Conservation (phyloP, 371 early-diverging fungal genomes). For the Haplosporangium sp. region DNA sequence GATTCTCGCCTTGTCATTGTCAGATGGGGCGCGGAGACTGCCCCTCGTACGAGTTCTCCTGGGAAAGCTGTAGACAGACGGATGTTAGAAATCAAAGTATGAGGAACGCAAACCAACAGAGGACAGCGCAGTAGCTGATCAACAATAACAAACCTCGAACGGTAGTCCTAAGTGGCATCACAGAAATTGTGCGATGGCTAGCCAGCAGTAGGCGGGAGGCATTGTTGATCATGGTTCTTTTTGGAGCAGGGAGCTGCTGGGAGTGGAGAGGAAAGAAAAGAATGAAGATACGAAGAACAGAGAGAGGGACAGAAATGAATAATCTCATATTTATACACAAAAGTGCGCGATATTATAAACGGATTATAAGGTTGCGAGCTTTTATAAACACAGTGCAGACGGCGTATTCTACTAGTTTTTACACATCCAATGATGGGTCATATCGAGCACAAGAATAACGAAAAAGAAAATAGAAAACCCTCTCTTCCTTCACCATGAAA, state of each 20-base stretch:
- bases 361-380: no score
- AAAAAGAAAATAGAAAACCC: slow-evolving; percentile 10
- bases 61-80: no score
- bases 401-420: no score
- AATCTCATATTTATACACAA: background rate
- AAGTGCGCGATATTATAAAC: no score
- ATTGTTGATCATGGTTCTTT: background rate
- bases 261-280: background rate
- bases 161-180: background rate
- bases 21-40: background rate
- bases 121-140: no score
- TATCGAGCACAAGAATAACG: background rate
- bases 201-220: background rate
- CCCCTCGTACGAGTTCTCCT: background rate
- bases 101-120: no score
- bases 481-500: no score
- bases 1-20: background rate
- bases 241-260: no score
- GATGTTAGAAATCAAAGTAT: background rate
- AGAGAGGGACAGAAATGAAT: background rate
- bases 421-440: no score
- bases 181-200: background rate
- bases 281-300: background rate
- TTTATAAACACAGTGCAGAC: no score
- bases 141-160: background rate